Percentiles rank a stretch among this genome's conserved stretches.
Evolutionary conservation across 2,329 filamentous ascomycete genomes (phyloP).

Genomic region (Westerdykella ornata): DNA sequence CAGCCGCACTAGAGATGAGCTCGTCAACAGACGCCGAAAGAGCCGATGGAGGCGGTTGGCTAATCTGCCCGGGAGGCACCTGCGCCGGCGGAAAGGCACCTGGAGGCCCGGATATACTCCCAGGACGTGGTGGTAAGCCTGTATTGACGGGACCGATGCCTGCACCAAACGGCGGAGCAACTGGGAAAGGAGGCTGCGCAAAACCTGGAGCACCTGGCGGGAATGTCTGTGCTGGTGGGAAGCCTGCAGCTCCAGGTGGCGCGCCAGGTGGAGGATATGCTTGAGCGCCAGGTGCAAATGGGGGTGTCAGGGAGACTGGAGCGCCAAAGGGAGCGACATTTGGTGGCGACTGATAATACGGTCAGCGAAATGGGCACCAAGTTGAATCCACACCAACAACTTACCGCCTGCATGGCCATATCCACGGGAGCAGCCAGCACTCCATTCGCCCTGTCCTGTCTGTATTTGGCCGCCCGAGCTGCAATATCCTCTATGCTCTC

Average conservation of each 20-base stretch:
- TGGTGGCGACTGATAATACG: constrained; percentile 14
- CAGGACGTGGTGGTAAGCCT: constrained; percentile 37
- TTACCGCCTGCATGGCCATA: constrained; percentile 44
- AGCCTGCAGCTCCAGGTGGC: constrained; percentile 9
- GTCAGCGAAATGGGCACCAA: constrained; percentile 7
- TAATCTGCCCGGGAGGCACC: constrained; percentile 1
- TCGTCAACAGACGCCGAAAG: constrained; percentile 45
- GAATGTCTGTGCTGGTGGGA: constrained; percentile 24
- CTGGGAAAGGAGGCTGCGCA: constrained; percentile 19
- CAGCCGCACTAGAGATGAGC: constrained; percentile 44
- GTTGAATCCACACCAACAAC: background rate
- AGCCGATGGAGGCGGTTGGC: constrained; percentile 9
- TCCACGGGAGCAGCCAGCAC: constrained; percentile 39
- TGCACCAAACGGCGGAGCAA: constrained; percentile 11
- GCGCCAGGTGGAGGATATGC: constrained; percentile 29
- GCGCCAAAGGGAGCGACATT: constrained; percentile 16
- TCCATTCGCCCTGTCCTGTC: constrained; percentile 38
- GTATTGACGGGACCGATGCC: constrained; percentile 30
- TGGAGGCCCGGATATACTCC: constrained; percentile 39
- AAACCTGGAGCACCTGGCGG: constrained; percentile 23
- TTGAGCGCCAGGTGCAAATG: constrained; percentile 6
- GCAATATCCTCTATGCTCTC: constrained; percentile 71
- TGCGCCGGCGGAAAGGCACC: constrained; percentile 10
- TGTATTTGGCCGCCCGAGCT: constrained; percentile 59
- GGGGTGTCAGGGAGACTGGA: constrained; percentile 4